A percentile compares a stretch with the other conserved stretches of the same genome.
phyloP scores from a whole-genome alignment of 2,329 filamentous ascomycete genomes.

The Chaetomiaceae sp. region DNA sequence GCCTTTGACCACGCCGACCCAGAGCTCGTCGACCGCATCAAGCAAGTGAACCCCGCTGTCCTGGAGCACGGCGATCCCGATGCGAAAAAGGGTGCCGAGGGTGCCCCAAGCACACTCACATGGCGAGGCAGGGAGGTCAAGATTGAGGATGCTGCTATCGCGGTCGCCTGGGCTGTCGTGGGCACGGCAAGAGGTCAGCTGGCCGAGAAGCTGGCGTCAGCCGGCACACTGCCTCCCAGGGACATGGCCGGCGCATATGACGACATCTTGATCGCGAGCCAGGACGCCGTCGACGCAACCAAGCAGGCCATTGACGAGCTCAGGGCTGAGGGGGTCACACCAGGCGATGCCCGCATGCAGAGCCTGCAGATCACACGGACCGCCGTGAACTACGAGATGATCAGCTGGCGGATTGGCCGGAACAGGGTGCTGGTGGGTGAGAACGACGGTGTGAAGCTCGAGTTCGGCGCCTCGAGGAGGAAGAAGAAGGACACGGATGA shows the following conservation, averaged over 20 bases:
- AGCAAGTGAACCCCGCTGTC: constrained; percentile 63
- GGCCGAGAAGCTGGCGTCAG: constrained; percentile 42
- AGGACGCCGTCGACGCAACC: constrained; percentile 90
- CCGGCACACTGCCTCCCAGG: constrained; percentile 44
- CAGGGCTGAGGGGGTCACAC: constrained; percentile 73
- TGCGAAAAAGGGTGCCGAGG: constrained; percentile 43
- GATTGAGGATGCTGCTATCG: constrained; percentile 89
- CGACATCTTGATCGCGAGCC: constrained; percentile 80
- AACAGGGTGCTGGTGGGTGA: constrained; percentile 85
- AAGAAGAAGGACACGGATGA: constrained; percentile 43
- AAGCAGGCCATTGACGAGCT: constrained; percentile 92
- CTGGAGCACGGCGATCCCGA: constrained; percentile 53
- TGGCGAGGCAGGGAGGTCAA: constrained; percentile 84
- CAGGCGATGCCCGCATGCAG: constrained; percentile 84
- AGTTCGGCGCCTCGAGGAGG: constrained; percentile 41
- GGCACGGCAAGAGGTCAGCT: constrained; percentile 48
- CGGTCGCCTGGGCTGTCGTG: constrained; percentile 72
- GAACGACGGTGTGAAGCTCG: constrained; percentile 65
- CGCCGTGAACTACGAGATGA: constrained; percentile 87
- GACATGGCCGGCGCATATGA: constrained; percentile 87
- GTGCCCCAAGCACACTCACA: constrained; percentile 64
- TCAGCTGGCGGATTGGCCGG: constrained; percentile 90
- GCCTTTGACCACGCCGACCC: constrained; percentile 66
- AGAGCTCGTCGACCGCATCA: constrained; percentile 60
- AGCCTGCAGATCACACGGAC: constrained; percentile 87